Conservation (phyloP, 2,329 filamentous ascomycete genomes). For the Ceratocystis colombiana region DNA sequence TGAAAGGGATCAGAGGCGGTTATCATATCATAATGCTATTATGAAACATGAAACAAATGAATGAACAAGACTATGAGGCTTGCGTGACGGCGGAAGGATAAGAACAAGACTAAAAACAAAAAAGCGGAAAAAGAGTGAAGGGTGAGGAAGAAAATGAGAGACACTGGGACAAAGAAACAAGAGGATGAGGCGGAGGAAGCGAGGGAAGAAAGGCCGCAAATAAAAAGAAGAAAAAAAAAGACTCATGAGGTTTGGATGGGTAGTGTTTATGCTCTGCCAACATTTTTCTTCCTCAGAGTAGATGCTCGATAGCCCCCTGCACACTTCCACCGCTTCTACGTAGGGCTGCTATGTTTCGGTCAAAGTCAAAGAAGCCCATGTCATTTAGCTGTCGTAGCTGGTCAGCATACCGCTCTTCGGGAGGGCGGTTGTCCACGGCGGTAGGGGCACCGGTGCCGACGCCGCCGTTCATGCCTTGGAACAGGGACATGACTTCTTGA, state of each 20-base stretch:
- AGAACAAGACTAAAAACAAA: neutral
- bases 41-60: conserved; percentile 8
- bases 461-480: conserved; percentile 19
- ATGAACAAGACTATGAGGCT: neutral
- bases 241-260: neutral
- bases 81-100: neutral
- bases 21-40: conserved; percentile 3
- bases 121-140: neutral
- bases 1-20: neutral
- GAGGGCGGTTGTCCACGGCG: conserved; percentile 72
- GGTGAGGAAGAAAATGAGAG: neutral
- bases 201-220: neutral
- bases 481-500: conserved; percentile 20
- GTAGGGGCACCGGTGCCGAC: conserved; percentile 31
- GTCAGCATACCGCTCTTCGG: conserved; percentile 84
- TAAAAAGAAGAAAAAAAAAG: conserved; percentile 4
- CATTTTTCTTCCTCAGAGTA: conserved; percentile 38
- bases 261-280: neutral
- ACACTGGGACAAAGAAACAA: neutral
- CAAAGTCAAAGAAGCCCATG: conserved; percentile 98
- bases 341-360: conserved; percentile 79
- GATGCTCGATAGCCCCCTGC: conserved; percentile 75
- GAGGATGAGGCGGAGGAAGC: neutral
- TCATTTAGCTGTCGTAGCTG: conserved; percentile 91
- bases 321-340: conserved; percentile 86